Percentiles rank a stretch among this genome's conserved stretches.
These are phyloP conservation scores for Rhodotorula paludigena DNA, from an alignment of 768 basidiomycete species.

Conservation along the genomic window DNA sequence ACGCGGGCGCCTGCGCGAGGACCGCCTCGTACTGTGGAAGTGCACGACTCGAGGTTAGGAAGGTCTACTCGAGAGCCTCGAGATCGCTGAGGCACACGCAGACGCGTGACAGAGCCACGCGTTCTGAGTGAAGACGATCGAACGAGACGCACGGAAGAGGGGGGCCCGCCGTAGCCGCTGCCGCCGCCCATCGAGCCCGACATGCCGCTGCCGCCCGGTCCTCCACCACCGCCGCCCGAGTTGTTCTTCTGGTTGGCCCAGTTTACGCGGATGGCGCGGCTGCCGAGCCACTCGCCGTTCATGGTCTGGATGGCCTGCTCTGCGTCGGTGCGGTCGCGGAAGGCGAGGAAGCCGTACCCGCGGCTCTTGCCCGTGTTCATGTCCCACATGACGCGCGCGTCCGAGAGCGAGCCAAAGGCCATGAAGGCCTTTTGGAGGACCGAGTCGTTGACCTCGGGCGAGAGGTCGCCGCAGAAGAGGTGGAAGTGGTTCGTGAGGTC, in stretches of 20 bases:
- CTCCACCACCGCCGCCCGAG: conserved; percentile 40
- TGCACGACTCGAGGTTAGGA: not conserved
- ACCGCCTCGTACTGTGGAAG: conserved; percentile 72
- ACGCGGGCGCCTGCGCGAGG: conserved; percentile 83
- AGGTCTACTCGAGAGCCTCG: no score
- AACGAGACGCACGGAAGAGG: not conserved
- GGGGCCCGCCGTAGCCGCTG: conserved; percentile 3
- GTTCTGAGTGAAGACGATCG: not conserved
- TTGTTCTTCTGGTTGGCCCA: conserved; percentile 99
- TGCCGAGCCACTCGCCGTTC: conserved; percentile 99
- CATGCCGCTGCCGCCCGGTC: conserved; percentile 16
- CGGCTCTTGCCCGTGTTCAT: conserved; percentile 99
- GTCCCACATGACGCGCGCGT: conserved; percentile 99
- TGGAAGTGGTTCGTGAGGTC: conserved; percentile 96
- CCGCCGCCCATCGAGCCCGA: conserved; percentile 14
- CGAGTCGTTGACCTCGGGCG: conserved; percentile 96
- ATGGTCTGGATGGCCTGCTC: conserved; percentile 99
- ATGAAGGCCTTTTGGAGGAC: conserved; percentile 94
- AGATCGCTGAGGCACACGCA: no score
- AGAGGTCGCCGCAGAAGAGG: conserved; percentile 99
- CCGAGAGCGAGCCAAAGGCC: conserved; percentile 92
- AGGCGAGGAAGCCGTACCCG: conserved; percentile 96
- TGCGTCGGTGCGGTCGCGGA: conserved; percentile 97
- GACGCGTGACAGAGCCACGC: not conserved
- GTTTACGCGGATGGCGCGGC: conserved; percentile 96